These are phyloP conservation scores for Talaromyces albobiverticillius DNA, from an alignment of 2,329 filamentous ascomycete genomes.

Conservation along the genomic window DNA sequence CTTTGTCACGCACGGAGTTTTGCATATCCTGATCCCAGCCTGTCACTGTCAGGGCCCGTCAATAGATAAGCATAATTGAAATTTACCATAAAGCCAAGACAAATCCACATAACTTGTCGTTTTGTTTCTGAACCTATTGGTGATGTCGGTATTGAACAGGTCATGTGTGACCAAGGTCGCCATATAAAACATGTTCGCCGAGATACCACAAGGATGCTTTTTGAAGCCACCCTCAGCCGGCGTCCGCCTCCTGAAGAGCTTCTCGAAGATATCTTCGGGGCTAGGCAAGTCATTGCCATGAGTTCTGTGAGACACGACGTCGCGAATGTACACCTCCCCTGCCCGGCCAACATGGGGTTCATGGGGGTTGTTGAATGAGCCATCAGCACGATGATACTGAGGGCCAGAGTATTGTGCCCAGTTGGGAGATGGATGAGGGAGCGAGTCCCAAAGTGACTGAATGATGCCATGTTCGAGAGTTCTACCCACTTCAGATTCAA, in stretches of 20 bases:
- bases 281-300: not conserved
- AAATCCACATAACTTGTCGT: constrained; percentile 50
- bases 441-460: not conserved
- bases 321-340: not conserved
- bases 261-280: constrained; percentile 1
- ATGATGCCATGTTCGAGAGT: not conserved
- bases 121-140: constrained; percentile 32
- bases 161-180: constrained; percentile 54
- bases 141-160: constrained; percentile 43
- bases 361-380: constrained; percentile 65
- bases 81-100: constrained; percentile 43
- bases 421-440: not conserved
- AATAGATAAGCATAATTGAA: constrained; percentile 18
- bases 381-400: constrained; percentile 66
- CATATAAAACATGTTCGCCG: constrained; percentile 48
- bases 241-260: not conserved
- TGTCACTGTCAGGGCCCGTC: constrained; percentile 26
- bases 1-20: constrained; percentile 15
- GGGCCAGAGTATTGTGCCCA: not conserved
- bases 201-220: constrained; percentile 45
- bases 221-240: constrained; percentile 14
- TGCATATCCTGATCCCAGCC: constrained; percentile 32
- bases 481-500: not conserved
- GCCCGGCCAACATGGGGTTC: not conserved
- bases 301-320: not conserved